Base-by-base conservation (phyloP, 2,329 filamentous ascomycete species). In the Pleurostoma richardsiae region DNA sequence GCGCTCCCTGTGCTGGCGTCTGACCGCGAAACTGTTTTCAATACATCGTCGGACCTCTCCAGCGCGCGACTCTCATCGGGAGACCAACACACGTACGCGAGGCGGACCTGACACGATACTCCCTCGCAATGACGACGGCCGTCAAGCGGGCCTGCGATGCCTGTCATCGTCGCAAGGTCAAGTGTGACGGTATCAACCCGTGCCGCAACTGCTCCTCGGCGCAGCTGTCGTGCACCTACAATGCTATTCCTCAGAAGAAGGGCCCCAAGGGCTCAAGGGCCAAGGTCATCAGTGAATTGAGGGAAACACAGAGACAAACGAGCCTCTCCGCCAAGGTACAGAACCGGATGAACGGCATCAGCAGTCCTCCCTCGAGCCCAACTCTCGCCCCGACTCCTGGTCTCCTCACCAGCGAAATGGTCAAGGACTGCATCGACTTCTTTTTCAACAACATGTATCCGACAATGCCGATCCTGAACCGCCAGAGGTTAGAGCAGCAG, bases 241-340 rank as follows among this genome's bases (percentile, higher is more conserved):
- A 86, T 68, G 82, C 83, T 31, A 81, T 88, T 33, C 84, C 84
- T 2, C 85, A 86, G 67, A 88, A 88, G 69, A 88, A 88, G 63
- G 85, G 85, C 2, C 85, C 85, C 40, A 88, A 88, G 66, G 85
- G 85, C 53, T 86, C 82, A 30, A 73, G 84, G 50, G 86, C 86
- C 43, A 89, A 88, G 64, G 83, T 89, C 49, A 86, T 89, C 63
- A 87, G 83, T 59, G 84, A 88, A 59, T 64, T 89, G 50, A 78
- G 85, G 54, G 82, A 85, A 58, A 85, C 74, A 0, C 84, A 88
- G 58, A 77, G 82, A 54, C 80, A 84, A 60, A 82, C 80, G 19
- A 83, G 79, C 49, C 74, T 85, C 27, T 78, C 79, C 1, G 76
- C 76, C 53, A 82, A 80, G 60, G 74, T 83, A 11, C 79, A 83